Evolutionary conservation across 495 filamentous ascomycete species (phyloP), one percentile per base, ranked within the genome.

Genomic region (Massariosphaeria phaeospora): DNA sequence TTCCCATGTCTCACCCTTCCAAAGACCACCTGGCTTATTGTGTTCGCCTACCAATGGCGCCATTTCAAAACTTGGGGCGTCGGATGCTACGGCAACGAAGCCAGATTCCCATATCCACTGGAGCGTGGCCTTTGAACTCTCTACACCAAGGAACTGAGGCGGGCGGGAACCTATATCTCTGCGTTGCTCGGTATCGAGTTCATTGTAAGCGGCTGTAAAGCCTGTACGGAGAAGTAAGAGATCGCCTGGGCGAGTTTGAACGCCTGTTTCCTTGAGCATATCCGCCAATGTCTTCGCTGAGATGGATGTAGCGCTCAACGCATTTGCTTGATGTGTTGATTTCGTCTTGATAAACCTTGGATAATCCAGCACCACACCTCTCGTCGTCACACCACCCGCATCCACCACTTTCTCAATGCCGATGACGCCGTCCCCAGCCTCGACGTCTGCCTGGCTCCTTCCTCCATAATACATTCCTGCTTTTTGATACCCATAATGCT

Each of bases 391-490:
- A 5, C 70, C 70, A 9, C 71, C 56, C 9, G 12, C 17, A 2
- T 47, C 21, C 9, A 34, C 56, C 20, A 59, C 36, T 20, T 27
- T 15, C 25, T 61, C 39, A n/a, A 55, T 61, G 10, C 57, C 57
- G 23, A 61, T 50, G 1, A 61, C 51, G 53, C 40, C 65, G 62
- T 12, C 64, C 65, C 20, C 26, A n/a, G n/a, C 17, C 47, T 81
- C 73, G 39, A 88, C 77, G 9, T 84, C 77, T 1, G 77, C 31
- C 64, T 68, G 58, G 0, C 75, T 78, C 18, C 79, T 74, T 4
- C 82, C 82, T 35, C 84, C 84, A 61, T 82, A 86, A 57, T 80
- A 88, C 20, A 59, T 57, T 42, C 68, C 59, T 27, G 75, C 73
- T 29, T 76, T 70, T 53, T 82, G 78, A 55, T 82, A 81, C 29